Conservation (phyloP, 1,284 basidiomycete genomes). For the Microbotryum saponariae region DNA sequence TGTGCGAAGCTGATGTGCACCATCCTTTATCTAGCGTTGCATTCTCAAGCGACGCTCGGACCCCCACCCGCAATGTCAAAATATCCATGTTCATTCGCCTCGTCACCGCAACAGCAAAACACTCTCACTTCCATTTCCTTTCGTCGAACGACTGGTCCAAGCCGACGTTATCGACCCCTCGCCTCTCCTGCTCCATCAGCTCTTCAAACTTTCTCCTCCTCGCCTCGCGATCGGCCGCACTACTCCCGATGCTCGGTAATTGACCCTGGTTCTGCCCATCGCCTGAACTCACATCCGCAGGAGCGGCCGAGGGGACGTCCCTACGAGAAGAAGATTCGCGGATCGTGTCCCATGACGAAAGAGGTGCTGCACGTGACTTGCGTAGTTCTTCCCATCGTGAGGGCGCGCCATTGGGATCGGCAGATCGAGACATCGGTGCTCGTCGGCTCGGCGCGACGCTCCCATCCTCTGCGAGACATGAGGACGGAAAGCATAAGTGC, state of each 20-base stretch:
- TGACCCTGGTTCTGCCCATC: too few relatives aligned
- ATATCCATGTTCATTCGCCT: too few relatives aligned
- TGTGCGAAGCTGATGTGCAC: too few relatives aligned
- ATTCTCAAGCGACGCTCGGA: too few relatives aligned
- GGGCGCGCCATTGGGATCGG: background rate
- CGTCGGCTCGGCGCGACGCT: too few relatives aligned
- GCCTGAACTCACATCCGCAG: too few relatives aligned
- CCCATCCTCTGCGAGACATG: too few relatives aligned
- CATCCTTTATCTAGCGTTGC: too few relatives aligned
- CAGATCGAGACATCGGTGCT: background rate
- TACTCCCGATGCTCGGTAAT: too few relatives aligned
- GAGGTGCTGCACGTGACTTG: slow-evolving; percentile 15
- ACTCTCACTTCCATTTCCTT: background rate
- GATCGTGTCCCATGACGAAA: slow-evolving; percentile 15
- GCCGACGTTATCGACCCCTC: slow-evolving; percentile 15
- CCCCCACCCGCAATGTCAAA: too few relatives aligned
- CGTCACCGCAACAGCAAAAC: too few relatives aligned
- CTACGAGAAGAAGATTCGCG: slow-evolving; percentile 7
- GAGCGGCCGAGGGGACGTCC: background rate
- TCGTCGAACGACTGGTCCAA: background rate
- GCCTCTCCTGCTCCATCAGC: slow-evolving; percentile 16
- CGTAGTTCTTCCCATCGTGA: slow-evolving; percentile 23
- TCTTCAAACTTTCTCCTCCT: slow-evolving; percentile 19
- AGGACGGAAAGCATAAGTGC: too few relatives aligned
- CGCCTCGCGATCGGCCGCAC: slow-evolving; percentile 10